These are phyloP conservation scores for Neoascochyta sp. DNA, from an alignment of 2,329 filamentous ascomycete species.

Conservation along the genomic window DNA sequence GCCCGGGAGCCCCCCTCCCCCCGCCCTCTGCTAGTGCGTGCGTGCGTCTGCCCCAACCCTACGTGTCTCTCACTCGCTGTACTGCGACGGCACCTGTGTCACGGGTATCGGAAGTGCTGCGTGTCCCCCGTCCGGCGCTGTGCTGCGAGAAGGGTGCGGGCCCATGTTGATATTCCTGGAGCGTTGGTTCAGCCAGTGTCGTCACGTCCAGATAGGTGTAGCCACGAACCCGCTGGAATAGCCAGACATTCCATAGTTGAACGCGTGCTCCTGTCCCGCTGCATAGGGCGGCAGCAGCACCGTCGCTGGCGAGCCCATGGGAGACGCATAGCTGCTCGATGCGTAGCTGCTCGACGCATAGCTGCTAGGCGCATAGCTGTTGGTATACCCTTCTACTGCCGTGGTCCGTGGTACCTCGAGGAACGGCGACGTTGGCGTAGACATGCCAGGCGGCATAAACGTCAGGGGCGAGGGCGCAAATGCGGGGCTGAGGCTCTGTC, in stretches of 20 bases:
- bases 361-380: constrained; percentile 17
- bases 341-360: constrained; percentile 23
- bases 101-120: constrained; percentile 14
- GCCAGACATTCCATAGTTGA: constrained; percentile 41
- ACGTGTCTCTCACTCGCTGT: constrained; percentile 16
- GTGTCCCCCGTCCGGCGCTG: constrained; percentile 14
- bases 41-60: constrained; percentile 1
- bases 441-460: constrained; percentile 36
- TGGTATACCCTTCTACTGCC: constrained; percentile 27
- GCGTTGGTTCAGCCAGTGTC: constrained; percentile 40
- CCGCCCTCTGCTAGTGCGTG: constrained; percentile 1
- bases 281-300: constrained; percentile 33
- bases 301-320: constrained; percentile 35
- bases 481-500: constrained; percentile 47
- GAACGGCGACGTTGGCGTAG: constrained; percentile 40
- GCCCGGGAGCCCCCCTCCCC: too few relatives aligned
- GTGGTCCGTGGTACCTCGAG: constrained; percentile 44
- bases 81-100: constrained; percentile 18
- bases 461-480: constrained; percentile 47
- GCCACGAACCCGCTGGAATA: constrained; percentile 45
- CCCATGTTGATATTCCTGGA: constrained; percentile 38
- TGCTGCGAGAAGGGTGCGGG: constrained; percentile 24
- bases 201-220: constrained; percentile 43
- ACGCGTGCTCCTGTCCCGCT: constrained; percentile 40
- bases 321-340: constrained; percentile 35